Conservation (phyloP, 2,329 filamentous ascomycete species). For the Penicillium sp. region DNA sequence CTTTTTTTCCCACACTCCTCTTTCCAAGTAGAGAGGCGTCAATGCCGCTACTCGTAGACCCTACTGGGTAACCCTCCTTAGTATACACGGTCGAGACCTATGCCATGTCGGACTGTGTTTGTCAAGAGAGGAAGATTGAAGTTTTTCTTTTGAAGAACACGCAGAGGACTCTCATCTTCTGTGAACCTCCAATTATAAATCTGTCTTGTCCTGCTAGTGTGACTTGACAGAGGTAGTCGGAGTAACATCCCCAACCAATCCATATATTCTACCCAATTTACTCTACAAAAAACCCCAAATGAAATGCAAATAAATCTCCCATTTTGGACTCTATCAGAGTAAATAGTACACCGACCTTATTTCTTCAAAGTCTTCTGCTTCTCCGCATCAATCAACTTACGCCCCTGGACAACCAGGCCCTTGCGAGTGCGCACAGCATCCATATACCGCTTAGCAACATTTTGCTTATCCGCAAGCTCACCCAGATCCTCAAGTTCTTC, state of each 20-base stretch:
- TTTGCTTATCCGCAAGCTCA: constrained; percentile 85
- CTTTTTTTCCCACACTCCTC: not conserved
- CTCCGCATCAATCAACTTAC: constrained; percentile 71
- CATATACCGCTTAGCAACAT: constrained; percentile 93
- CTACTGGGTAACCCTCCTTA: constrained; percentile 26
- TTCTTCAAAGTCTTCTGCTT: constrained; percentile 73
- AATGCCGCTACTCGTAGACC: not conserved
- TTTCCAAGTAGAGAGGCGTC: not conserved
- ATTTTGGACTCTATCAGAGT: not conserved
- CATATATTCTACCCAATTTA: not conserved
- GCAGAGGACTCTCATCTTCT: constrained; percentile 23
- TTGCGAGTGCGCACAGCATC: constrained; percentile 79
- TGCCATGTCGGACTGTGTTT: constrained; percentile 39
- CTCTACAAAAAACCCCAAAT: not conserved
- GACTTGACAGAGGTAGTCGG: constrained; percentile 15
- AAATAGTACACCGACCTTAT: constrained; percentile 16
- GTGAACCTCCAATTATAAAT: constrained; percentile 21
- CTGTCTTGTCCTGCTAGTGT: constrained; percentile 13
- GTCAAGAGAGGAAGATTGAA: constrained; percentile 37
- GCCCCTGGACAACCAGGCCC: constrained; percentile 73
- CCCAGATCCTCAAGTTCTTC: constrained; percentile 94
- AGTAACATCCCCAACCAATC: constrained; percentile 19
- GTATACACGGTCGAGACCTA: constrained; percentile 38
- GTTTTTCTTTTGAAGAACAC: constrained; percentile 14
- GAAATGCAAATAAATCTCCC: constrained; percentile 1